Conservation (phyloP, 1,139 yeast genomes). For the Geotrichum australiense region DNA sequence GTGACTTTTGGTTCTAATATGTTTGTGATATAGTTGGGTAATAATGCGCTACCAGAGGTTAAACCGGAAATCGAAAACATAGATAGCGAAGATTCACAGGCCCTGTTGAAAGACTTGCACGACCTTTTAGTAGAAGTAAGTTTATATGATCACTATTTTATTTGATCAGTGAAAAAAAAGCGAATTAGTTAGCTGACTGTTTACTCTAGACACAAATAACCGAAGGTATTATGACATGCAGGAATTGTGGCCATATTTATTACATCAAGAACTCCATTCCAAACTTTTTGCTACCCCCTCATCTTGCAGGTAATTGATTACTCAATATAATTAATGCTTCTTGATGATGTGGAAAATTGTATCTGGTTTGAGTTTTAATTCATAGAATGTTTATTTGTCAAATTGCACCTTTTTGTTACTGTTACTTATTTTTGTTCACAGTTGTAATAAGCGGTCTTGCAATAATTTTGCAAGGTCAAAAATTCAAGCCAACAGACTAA, state of each 20-base stretch:
- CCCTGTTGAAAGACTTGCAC: constrained; percentile 68
- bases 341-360: no score
- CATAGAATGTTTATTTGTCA: no score
- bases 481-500: no score
- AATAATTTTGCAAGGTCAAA: no score
- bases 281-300: constrained; percentile 90
- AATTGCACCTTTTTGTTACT: no score
- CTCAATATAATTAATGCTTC: constrained; percentile 1
- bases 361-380: no score
- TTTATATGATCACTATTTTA: constrained; percentile 8
- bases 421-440: no score
- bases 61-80: constrained; percentile 57
- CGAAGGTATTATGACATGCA: constrained; percentile 86
- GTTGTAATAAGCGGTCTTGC: no score
- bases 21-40: constrained; percentile 47
- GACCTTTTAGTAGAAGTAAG: constrained; percentile 56
- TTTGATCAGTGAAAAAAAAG: no score
- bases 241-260: constrained; percentile 79
- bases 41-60: constrained; percentile 51
- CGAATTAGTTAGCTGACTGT: no score
- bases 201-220: constrained; percentile 53
- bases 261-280: constrained; percentile 91
- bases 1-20: constrained; percentile 32
- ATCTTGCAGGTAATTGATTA: constrained; percentile 44
- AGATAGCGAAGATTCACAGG: constrained; percentile 48